These are phyloP conservation scores for Candida caryicola DNA, from an alignment of 805 yeast genomes.

Conservation along the genomic window DNA sequence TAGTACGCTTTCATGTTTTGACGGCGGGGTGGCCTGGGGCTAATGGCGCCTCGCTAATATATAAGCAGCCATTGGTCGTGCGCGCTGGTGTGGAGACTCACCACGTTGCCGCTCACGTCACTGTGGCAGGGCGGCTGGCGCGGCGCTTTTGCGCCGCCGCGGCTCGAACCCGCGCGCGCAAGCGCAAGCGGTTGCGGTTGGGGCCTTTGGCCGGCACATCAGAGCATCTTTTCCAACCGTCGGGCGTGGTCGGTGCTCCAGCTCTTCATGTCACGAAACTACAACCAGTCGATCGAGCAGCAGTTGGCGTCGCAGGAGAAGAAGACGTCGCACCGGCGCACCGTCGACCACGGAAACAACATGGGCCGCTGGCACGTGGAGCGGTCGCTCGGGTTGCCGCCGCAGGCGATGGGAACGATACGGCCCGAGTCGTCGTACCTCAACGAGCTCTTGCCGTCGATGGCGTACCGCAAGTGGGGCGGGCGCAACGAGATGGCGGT, in stretches of 20 bases:
- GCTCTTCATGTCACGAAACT: slow-evolving; percentile 5
- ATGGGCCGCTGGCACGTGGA: slow-evolving; percentile 60
- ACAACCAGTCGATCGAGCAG: slow-evolving; percentile 38
- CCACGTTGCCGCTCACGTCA: no score
- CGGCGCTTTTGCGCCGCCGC: no score
- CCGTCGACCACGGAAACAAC: slow-evolving; percentile 75
- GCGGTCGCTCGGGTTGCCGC: slow-evolving; percentile 41
- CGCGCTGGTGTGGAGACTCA: no score
- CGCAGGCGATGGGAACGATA: slow-evolving; percentile 46
- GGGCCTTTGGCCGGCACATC: no score
- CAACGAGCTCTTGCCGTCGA: slow-evolving; percentile 63
- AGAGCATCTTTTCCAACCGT: no score
- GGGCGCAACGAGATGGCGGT: slow-evolving; percentile 41
- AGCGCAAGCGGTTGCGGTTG: no score
- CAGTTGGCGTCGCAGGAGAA: slow-evolving; percentile 47
- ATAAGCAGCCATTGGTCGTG: no score
- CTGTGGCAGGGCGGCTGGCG: no score
- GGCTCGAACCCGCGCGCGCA: no score
- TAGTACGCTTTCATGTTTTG: slow-evolving; percentile 48
- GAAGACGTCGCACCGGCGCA: slow-evolving; percentile 58
- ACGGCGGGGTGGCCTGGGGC: no score
- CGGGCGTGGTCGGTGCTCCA: no score
- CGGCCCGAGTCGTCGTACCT: slow-evolving; percentile 70
- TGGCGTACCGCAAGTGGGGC: slow-evolving; percentile 45
- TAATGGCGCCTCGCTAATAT: not conserved